Base-by-base conservation (phyloP, 1,284 basidiomycete species). In the Xerocomus cyaneibrunnescens region DNA sequence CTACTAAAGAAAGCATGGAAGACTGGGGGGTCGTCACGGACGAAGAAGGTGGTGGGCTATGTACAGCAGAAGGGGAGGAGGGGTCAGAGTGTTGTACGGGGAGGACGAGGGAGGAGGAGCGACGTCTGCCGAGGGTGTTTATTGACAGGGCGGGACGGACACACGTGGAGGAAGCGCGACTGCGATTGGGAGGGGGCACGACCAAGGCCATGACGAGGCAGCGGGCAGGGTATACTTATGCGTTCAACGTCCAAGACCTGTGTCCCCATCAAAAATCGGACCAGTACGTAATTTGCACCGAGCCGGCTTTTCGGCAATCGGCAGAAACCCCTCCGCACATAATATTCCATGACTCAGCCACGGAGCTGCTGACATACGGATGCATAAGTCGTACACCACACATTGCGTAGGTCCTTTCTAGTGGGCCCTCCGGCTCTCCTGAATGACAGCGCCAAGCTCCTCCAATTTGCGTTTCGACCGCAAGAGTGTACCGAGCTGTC, bases 401-500 rank as follows among this genome's bases (percentile, higher is more conserved):
- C n/a, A n/a, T 12, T 6, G 9, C 8, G 10, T 35, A 3, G 7
- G 7, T 17, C 3, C n/a, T 43, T 47, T n/a, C 28, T 30, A 89
- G 74, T 89, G 88, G 44, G 76, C 78, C 74, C 90, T 79, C 77
- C 90, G 85, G 78, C 85, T 88, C 81, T 92, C 90, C 79, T 93
- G 90, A 77, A 98, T 96, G 72, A 97, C 84, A 56, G 69, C 83
- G 60, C 87, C 80, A 66, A 98, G 85, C 78, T 98, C 95, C 76
- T 98, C 94, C 70, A 97, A 76, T 84, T 98, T 98, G 79, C 92
- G 87, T 80, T 98, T 98, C 64, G 94, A 95, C 69, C 95, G 92
- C 71, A 95, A 80, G 65, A 98, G 83, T 27, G 95, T 98, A 44
- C 95, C 95, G 67, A 98, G 86, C 93, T 96, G 62, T 25, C 7